phyloP scores from a whole-genome alignment of 495 filamentous ascomycete species.

The Aspergillus bertholletiae region DNA sequence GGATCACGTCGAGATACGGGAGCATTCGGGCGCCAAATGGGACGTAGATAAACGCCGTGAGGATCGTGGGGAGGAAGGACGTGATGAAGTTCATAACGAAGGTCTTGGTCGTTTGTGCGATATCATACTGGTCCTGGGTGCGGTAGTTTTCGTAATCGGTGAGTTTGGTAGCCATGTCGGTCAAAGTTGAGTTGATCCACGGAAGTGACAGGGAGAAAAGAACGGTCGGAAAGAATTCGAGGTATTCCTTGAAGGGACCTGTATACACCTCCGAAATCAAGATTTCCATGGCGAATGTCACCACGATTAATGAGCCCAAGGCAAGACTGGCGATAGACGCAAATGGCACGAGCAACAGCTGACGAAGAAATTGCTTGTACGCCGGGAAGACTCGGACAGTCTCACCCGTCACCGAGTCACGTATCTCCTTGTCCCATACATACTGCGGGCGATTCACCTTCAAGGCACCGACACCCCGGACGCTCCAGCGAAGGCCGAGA shows the following conservation, averaged over 20 bases:
- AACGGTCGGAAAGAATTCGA: conserved; percentile 83
- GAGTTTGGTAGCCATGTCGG: conserved; percentile 67
- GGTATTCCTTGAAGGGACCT: conserved; percentile 75
- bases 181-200: conserved; percentile 68
- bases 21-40: conserved; percentile 83
- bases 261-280: conserved; percentile 91
- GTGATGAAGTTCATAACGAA: conserved; percentile 97
- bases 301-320: conserved; percentile 74
- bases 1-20: conserved; percentile 78
- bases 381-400: conserved; percentile 70
- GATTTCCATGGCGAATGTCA: conserved; percentile 85
- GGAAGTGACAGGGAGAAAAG: conserved; percentile 76
- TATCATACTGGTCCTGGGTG: conserved; percentile 74
- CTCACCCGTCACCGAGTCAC: conserved; percentile 82
- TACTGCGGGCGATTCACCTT: conserved; percentile 77
- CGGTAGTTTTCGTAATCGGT: conserved; percentile 91
- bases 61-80: conserved; percentile 83
- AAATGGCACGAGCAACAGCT: conserved; percentile 84
- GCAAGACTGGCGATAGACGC: conserved; percentile 65
- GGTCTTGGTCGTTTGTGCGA: conserved; percentile 80
- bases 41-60: conserved; percentile 95
- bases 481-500: conserved; percentile 86
- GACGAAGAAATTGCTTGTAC: conserved; percentile 68
- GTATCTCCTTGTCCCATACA: conserved; percentile 66
- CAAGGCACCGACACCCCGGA: conserved; percentile 75